These are phyloP conservation scores for Raddia distichophylla DNA, from an alignment of 176 grass and related monocot genomes.

Conservation along the genomic window DNA sequence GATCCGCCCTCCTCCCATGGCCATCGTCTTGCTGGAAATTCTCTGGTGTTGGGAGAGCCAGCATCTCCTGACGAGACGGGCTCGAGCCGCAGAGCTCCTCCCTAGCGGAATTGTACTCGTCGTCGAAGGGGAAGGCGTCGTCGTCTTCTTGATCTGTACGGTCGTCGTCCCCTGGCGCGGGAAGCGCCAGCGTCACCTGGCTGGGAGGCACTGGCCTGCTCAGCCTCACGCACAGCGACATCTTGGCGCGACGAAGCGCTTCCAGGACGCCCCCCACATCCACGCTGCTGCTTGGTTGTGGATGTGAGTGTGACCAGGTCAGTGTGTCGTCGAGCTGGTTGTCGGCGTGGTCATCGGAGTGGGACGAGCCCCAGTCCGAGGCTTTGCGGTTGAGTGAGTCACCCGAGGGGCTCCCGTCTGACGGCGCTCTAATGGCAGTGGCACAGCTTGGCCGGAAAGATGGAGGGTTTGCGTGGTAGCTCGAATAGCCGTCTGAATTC, in stretches of 20 bases:
- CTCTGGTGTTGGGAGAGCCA: slow-evolving; percentile 49
- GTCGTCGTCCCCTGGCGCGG: slow-evolving; percentile 34
- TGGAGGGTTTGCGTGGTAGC: background rate
- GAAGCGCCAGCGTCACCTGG: slow-evolving; percentile 56
- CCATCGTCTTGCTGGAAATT: background rate
- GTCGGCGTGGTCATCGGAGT: slow-evolving; percentile 49
- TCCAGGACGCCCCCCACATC: slow-evolving; percentile 50
- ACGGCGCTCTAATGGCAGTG: slow-evolving; percentile 34
- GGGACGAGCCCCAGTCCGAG: slow-evolving; percentile 45
- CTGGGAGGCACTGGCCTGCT: slow-evolving; percentile 45
- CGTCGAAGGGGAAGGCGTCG: background rate
- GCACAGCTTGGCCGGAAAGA: background rate
- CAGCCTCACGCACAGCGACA: slow-evolving; percentile 61
- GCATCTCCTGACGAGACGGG: slow-evolving; percentile 36
- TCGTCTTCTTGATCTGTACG: background rate
- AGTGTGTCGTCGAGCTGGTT: too few species aligned
- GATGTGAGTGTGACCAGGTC: slow-evolving; percentile 7
- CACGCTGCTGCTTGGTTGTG: background rate
- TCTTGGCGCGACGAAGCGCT: slow-evolving; percentile 69
- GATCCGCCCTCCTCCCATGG: slow-evolving; percentile 22
- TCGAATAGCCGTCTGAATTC: slow-evolving; percentile 52
- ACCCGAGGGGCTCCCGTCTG: slow-evolving; percentile 49
- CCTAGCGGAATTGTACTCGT: slow-evolving; percentile 1
- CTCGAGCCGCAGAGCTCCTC: slow-evolving; percentile 39
- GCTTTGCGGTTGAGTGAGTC: slow-evolving; percentile 44